phyloP scores from a whole-genome alignment of 129 eudicot species.

The Tanacetum coccineum region DNA sequence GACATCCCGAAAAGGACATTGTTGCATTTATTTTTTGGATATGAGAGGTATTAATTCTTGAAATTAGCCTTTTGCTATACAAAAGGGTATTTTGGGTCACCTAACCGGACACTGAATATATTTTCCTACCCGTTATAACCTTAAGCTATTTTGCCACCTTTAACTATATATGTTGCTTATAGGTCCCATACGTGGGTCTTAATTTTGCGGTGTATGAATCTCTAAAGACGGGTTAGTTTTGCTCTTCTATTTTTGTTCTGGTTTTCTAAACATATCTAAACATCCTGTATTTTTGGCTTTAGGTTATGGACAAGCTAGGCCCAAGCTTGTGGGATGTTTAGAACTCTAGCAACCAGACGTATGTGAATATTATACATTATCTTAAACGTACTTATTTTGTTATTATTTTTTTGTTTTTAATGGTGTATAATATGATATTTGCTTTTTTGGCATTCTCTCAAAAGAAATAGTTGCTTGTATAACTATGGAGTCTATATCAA shows the following conservation, averaged over 20 bases:
- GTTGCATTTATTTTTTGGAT: slow-evolving; percentile 10
- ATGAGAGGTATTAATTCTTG: background rate
- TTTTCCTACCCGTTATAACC: background rate
- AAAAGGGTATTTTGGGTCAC: background rate
- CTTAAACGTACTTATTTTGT: too few relatives aligned
- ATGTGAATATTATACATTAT: too few relatives aligned
- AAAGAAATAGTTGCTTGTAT: slow-evolving; percentile 91
- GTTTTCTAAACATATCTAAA: too few relatives aligned
- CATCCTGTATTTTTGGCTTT: too few relatives aligned
- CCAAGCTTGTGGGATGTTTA: too few relatives aligned
- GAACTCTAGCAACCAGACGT: too few relatives aligned
- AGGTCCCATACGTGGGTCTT: slow-evolving; percentile 99
- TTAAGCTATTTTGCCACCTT: background rate
- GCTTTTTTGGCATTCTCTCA: slow-evolving; percentile 46
- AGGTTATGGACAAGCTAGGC: too few relatives aligned
- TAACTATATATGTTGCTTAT: slow-evolving; percentile 19
- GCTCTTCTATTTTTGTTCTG: too few relatives aligned
- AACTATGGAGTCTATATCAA: slow-evolving; percentile 82
- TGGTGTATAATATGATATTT: background rate
- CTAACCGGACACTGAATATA: background rate
- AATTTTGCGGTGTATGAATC: slow-evolving; percentile 98
- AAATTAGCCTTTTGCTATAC: background rate
- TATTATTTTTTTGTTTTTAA: background rate
- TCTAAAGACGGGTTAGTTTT: slow-evolving; percentile 86
- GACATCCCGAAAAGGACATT: background rate